Evolutionary conservation across 1,139 yeast species (phyloP).

Genomic region (Dujonia santamariae): DNA sequence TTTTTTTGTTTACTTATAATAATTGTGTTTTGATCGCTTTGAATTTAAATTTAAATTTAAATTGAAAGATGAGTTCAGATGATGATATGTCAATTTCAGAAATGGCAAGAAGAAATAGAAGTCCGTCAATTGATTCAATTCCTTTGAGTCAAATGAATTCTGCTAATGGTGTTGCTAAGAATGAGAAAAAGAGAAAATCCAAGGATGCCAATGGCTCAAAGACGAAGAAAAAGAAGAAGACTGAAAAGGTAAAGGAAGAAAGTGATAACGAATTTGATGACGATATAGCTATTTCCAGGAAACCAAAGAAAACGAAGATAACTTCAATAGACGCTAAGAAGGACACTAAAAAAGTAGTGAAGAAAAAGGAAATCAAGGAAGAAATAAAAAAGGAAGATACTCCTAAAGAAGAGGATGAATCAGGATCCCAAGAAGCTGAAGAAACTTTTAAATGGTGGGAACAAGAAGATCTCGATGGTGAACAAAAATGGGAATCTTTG

Average conservation of each 20-base stretch:
- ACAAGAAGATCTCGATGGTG: constrained; percentile 61
- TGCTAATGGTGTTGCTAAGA: neutral
- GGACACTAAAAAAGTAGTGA: constrained; percentile 1
- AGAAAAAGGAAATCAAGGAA: constrained; percentile 5
- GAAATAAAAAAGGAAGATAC: constrained; percentile 7
- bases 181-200: neutral
- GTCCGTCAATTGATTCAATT: constrained; percentile 3
- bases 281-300: neutral
- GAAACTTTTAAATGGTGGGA: constrained; percentile 87
- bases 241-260: constrained; percentile 3
- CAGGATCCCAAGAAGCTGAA: constrained; percentile 58
- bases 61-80: constrained; percentile 7
- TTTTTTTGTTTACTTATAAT: neutral
- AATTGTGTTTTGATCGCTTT: neutral
- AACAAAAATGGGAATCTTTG: constrained; percentile 80
- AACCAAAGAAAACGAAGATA: no score
- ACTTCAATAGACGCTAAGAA: neutral
- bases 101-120: constrained; percentile 5
- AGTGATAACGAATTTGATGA: neutral
- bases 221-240: constrained; percentile 1
- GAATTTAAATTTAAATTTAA: neutral
- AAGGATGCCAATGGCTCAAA: neutral
- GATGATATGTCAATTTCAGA: constrained; percentile 9
- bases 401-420: constrained; percentile 10
- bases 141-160: constrained; percentile 4